Base-by-base conservation (phyloP, 192 early-diverging fungal species). In the Rhizoclosmatium sp. region DNA sequence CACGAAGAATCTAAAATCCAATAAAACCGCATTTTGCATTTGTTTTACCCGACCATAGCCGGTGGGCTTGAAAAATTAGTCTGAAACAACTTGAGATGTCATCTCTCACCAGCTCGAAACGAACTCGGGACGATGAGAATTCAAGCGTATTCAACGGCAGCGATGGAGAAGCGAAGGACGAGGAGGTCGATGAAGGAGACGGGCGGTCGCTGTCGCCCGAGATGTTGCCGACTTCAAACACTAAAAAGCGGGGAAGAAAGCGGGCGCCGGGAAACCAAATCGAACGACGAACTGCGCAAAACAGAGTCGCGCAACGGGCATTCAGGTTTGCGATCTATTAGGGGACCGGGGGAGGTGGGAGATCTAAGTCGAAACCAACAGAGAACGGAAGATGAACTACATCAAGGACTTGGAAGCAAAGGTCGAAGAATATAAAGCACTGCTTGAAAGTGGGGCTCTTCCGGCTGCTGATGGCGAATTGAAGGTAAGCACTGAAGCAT, bases 371-470 rank as follows among this genome's bases (percentile, higher is more conserved):
- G 31, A 31, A 31, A 31, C 31, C 31, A 31, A 9, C 61, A 69
- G 67, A 47, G 67, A 69, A 23, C 67, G 67, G 31, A 40, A 47
- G 46, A 44, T 44, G 46, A 40, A 69, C 46, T 69, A 69, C 67
- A 47, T 69, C 16, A 69, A 69, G 19, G 67, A 69, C 14, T 44
- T 69, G 1, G 67, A 69, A 44, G 42, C 39, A 0, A 69, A 69
- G 67, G 41, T 69, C 40, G 67, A 21, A 7, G 42, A 69, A 16
- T 9, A 42, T 12, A 47, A 21, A 2, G 67, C 67, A 3, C 16
- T 47, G 67, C 67, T 69, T 7, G 41, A 23, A 12, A 23, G 58
- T n/a, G 21, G 21, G 19, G 58, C 58, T 59, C 21, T 21, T 21
- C 16, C 58, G 19, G 19, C 58, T 3, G 39, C 64, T 39, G n/a